Evolutionary conservation across 495 filamentous ascomycete genomes (phyloP).

Genomic region (Podospora didyma): DNA sequence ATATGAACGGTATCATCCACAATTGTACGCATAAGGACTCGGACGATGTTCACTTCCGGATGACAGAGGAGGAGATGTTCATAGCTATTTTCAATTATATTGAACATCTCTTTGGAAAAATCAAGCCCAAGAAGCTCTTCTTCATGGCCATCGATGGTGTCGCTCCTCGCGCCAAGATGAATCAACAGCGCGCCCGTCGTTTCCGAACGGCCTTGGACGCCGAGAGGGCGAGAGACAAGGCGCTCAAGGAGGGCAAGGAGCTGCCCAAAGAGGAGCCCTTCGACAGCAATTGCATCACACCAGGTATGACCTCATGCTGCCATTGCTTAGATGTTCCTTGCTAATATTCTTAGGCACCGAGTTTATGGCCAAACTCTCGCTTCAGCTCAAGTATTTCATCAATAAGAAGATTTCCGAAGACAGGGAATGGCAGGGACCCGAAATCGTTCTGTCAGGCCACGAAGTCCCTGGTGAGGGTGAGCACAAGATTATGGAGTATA

Average conservation of each 20-base stretch:
- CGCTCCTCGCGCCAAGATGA: slow-evolving; percentile 98
- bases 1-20: slow-evolving; percentile 99
- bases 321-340: not conserved
- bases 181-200: slow-evolving; percentile 92
- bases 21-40: slow-evolving; percentile 98
- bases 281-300: slow-evolving; percentile 99
- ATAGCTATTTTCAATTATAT: slow-evolving; percentile 99
- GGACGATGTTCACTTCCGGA: slow-evolving; percentile 82
- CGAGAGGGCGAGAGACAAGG: slow-evolving; percentile 84
- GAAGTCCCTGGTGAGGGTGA: slow-evolving; percentile 99
- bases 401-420: slow-evolving; percentile 98
- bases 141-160: slow-evolving; percentile 99
- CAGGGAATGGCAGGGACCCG: slow-evolving; percentile 91
- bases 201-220: slow-evolving; percentile 93
- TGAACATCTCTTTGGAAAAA: slow-evolving; percentile 97
- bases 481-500: slow-evolving; percentile 99
- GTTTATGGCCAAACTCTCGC: slow-evolving; percentile 94
- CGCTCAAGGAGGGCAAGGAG: slow-evolving; percentile 78
- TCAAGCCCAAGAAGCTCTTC: slow-evolving; percentile 96
- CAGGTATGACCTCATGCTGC: slow-evolving; percentile 44
- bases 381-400: slow-evolving; percentile 96
- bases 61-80: slow-evolving; percentile 98
- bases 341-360: slow-evolving; percentile 53
- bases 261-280: slow-evolving; percentile 95
- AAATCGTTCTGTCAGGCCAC: slow-evolving; percentile 94